Evolutionary conservation across 305 asterid species (phyloP).

Genomic region (Ilex paraguariensis): DNA sequence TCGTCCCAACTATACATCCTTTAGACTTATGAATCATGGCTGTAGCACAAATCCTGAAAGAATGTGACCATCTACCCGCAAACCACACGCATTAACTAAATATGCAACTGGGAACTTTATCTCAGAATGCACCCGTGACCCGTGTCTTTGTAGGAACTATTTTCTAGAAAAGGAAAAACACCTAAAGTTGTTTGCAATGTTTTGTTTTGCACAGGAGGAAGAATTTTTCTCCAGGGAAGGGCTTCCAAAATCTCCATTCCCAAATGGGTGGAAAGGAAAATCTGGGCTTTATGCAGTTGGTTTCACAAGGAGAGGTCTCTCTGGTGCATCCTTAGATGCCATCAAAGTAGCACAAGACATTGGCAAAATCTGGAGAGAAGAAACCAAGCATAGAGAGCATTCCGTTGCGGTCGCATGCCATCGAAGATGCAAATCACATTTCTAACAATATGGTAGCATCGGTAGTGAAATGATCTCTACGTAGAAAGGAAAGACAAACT

Average conservation of each 20-base stretch:
- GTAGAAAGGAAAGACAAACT: no score
- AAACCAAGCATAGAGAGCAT: conserved; percentile 50
- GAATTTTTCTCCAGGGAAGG: conserved; percentile 67
- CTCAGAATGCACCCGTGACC: no score
- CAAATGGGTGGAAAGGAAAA: conserved; percentile 95
- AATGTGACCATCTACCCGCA: no score
- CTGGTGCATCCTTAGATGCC: conserved; percentile 86
- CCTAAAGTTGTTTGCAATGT: conserved; percentile 2
- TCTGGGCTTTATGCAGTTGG: conserved; percentile 85
- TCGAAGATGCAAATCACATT: conserved; percentile 43
- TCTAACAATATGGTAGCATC: not conserved
- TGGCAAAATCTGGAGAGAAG: conserved; percentile 70
- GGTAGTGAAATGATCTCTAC: no score
- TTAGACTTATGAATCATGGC: no score
- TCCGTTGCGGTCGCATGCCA: conserved; percentile 38
- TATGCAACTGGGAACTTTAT: no score
- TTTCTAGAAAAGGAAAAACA: no score
- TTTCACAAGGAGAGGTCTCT: conserved; percentile 73
- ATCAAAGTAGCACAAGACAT: conserved; percentile 68
- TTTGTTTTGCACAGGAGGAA: conserved; percentile 42
- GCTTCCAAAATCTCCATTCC: conserved; percentile 65
- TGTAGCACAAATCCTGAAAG: no score
- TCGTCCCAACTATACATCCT: no score
- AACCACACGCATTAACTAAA: no score
- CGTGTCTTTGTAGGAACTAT: no score